phyloP scores from a whole-genome alignment of 805 yeast genomes.

The Nakazawaea ambrosiae region DNA sequence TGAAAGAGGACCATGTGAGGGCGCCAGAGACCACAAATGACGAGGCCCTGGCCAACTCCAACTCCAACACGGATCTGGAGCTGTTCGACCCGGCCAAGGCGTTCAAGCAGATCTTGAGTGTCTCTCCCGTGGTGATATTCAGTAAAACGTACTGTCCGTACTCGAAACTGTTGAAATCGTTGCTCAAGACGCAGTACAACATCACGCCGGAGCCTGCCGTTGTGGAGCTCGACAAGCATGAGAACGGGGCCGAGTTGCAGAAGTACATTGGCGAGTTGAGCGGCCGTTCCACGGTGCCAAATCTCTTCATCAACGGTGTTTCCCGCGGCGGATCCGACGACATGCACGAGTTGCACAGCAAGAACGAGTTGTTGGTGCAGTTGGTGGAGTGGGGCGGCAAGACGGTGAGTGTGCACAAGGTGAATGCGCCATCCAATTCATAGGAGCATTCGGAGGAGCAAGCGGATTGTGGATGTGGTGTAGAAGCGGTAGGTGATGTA shows the following conservation, averaged over 20 bases:
- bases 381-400: slow-evolving; percentile 61
- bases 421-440: slow-evolving; percentile 51
- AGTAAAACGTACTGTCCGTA: slow-evolving; percentile 67
- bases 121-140: slow-evolving; percentile 63
- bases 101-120: slow-evolving; percentile 46
- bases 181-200: slow-evolving; percentile 55
- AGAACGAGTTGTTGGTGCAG: slow-evolving; percentile 42
- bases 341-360: slow-evolving; percentile 51
- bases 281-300: slow-evolving; percentile 88
- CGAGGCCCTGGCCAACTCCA: not conserved
- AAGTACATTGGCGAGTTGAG: slow-evolving; percentile 58
- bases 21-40: no score
- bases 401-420: slow-evolving; percentile 38
- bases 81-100: slow-evolving; percentile 45
- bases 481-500: no score
- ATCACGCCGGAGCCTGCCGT: slow-evolving; percentile 66
- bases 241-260: slow-evolving; percentile 71
- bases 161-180: slow-evolving; percentile 61
- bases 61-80: not conserved
- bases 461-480: no score
- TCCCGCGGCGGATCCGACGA: slow-evolving; percentile 91
- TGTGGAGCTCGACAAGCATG: slow-evolving; percentile 79
- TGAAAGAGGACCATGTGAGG: not conserved
- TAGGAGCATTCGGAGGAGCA: no score
- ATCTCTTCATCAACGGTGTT: slow-evolving; percentile 64